A percentile compares a stretch with the other conserved stretches of the same genome.
These are phyloP conservation scores for Pseudonitzschia multiseries DNA, from an alignment of 108 stramenopile genomes.

Conservation along the genomic window DNA sequence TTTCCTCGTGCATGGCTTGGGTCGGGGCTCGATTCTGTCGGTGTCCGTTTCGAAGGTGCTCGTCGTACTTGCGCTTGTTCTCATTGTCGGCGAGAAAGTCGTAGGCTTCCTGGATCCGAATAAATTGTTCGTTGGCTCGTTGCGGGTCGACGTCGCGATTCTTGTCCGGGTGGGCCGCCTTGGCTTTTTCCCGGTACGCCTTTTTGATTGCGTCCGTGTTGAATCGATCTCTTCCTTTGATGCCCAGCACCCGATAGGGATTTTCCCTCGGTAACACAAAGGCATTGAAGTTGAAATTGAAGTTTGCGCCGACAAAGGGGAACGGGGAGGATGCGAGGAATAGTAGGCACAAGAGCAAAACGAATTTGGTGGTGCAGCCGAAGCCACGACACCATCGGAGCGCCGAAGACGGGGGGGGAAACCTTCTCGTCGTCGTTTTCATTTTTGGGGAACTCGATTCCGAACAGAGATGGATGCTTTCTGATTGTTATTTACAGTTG, in stretches of 20 bases:
- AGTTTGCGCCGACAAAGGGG: neutral
- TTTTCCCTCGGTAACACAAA: slow-evolving; percentile 3
- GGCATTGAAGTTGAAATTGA: slow-evolving; percentile 6
- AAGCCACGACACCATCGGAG: too few relatives aligned
- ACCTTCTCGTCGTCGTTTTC: neutral
- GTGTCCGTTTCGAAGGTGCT: neutral
- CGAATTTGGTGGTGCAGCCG: too few relatives aligned
- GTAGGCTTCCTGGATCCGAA: slow-evolving; percentile 2
- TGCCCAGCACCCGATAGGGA: slow-evolving; percentile 31
- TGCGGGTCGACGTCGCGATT: slow-evolving; percentile 5
- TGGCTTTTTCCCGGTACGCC: slow-evolving; percentile 38
- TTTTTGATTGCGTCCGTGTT: slow-evolving; percentile 36
- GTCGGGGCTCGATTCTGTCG: too few relatives aligned
- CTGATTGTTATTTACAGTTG: too few relatives aligned
- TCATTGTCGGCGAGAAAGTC: neutral
- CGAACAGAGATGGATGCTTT: too few relatives aligned
- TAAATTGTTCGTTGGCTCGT: neutral
- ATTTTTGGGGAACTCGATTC: too few relatives aligned
- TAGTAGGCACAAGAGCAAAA: neutral
- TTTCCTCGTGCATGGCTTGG: neutral
- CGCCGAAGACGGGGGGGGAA: neutral
- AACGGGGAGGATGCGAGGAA: neutral
- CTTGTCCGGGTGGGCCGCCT: slow-evolving; percentile 32
- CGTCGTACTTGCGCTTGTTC: slow-evolving; percentile 4
- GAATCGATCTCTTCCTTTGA: slow-evolving; percentile 17